phyloP scores from a whole-genome alignment of 2,329 filamentous ascomycete genomes.

The Aureobasidium sp. region DNA sequence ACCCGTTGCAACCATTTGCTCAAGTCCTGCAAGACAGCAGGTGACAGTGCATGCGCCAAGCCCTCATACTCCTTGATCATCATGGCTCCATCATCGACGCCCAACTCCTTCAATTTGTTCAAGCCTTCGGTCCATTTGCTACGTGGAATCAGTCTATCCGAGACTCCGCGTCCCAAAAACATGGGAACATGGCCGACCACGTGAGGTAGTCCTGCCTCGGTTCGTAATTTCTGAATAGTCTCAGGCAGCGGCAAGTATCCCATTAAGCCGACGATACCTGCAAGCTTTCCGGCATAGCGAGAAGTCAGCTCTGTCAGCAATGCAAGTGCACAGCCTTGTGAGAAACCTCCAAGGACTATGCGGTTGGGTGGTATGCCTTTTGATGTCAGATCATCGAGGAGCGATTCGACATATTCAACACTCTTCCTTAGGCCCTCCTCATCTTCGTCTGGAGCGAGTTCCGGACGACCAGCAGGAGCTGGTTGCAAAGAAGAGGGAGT shows the following conservation, averaged over 20 bases:
- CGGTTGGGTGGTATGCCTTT: conserved; percentile 33
- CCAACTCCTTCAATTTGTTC: conserved; percentile 32
- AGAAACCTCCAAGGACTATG: conserved; percentile 41
- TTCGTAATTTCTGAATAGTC: conserved; percentile 30
- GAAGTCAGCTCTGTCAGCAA: conserved; percentile 35
- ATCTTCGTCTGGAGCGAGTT: conserved; percentile 39
- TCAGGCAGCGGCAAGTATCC: conserved; percentile 40
- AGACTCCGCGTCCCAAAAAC: conserved; percentile 40
- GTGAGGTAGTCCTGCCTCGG: conserved; percentile 27
- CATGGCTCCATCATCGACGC: conserved; percentile 30
- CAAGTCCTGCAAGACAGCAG: conserved; percentile 38
- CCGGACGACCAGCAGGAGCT: conserved; percentile 29
- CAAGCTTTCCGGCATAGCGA: conserved; percentile 31
- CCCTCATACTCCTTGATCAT: conserved; percentile 40
- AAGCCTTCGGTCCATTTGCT: conserved; percentile 34
- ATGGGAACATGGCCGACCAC: conserved; percentile 30
- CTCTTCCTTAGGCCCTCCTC: conserved; percentile 35
- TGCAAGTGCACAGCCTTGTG: conserved; percentile 39
- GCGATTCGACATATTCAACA: conserved; percentile 31
- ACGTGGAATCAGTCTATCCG: conserved; percentile 40
- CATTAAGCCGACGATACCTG: conserved; percentile 35
- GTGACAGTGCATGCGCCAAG: conserved; percentile 37
- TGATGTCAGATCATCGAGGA: conserved; percentile 34
- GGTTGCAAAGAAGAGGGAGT: conserved; percentile 33
- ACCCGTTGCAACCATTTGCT: conserved; percentile 34